phyloP scores from a whole-genome alignment of 371 early-diverging fungal genomes.

The Mortierella sp. region DNA sequence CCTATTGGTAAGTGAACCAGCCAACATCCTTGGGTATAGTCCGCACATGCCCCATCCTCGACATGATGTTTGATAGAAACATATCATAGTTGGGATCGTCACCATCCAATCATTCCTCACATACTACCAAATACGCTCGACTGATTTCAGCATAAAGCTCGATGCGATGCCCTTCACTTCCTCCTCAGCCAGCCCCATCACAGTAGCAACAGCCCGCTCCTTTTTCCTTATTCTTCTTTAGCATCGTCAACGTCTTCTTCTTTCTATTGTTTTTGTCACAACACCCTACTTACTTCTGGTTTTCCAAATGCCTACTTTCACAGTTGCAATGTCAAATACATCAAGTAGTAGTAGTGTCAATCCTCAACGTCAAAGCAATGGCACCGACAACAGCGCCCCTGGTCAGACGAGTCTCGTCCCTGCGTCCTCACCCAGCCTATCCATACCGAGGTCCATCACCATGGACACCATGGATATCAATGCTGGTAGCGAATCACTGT shows the following conservation, averaged over 20 bases:
- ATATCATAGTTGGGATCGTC: slow-evolving; percentile 1
- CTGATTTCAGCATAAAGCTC: too few species aligned
- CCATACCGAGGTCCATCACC: slow-evolving; percentile 34
- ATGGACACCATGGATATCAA: slow-evolving; percentile 38
- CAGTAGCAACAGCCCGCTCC: background rate
- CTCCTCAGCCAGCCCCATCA: background rate
- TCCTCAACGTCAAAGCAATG: background rate
- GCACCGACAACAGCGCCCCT: background rate
- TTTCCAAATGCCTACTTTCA: background rate
- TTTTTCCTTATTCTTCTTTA: too few species aligned
- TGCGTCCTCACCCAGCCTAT: slow-evolving; percentile 3
- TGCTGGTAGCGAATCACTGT: slow-evolving; percentile 30
- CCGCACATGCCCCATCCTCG: slow-evolving; percentile 21
- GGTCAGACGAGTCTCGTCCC: background rate
- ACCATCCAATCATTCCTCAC: slow-evolving; percentile 8
- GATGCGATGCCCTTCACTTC: background rate
- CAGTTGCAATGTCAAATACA: background rate
- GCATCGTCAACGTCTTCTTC: background rate
- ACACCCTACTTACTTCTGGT: background rate
- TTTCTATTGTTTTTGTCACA: background rate
- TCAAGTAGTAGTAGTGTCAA: background rate
- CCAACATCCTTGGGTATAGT: slow-evolving; percentile 16
- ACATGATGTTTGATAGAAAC: slow-evolving; percentile 3
- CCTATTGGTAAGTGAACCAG: background rate
- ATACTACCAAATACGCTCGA: slow-evolving; percentile 35